These are phyloP conservation scores for Rubus parviflorus DNA, from an alignment of 306 rosid genomes.

Conservation along the genomic window DNA sequence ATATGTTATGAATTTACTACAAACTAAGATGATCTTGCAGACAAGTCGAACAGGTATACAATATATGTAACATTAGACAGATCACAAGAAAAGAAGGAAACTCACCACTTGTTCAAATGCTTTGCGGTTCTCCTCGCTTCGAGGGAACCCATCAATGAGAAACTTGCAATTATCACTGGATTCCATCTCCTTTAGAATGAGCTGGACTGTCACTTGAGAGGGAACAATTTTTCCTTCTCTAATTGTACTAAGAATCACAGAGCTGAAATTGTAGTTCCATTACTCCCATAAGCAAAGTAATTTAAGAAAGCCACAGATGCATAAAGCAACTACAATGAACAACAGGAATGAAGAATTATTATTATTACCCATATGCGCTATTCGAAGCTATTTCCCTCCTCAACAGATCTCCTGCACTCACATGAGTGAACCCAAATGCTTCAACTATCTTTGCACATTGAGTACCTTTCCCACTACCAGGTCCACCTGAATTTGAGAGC, in stretches of 20 bases:
- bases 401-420: constrained; percentile 95
- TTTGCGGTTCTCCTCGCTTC: constrained; percentile 79
- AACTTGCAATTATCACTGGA: constrained; percentile 55
- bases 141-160: constrained; percentile 95
- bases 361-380: constrained; percentile 77
- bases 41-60: not conserved
- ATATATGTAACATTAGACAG: not conserved
- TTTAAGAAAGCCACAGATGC: not conserved
- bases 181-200: constrained; percentile 82
- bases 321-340: constrained; percentile 15
- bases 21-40: not conserved
- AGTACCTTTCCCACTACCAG: constrained; percentile 97
- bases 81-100: constrained; percentile 32
- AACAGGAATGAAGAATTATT: constrained; percentile 21
- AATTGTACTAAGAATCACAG: constrained; percentile 70
- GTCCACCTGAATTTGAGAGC: constrained; percentile 61
- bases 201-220: constrained; percentile 73
- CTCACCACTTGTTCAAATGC: constrained; percentile 83
- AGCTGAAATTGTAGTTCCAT: constrained; percentile 46
- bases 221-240: constrained; percentile 90
- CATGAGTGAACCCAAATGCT: constrained; percentile 77
- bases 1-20: constrained; percentile 12
- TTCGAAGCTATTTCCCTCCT: constrained; percentile 74
- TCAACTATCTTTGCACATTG: constrained; percentile 84
- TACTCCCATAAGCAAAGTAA: constrained; percentile 13